Percentiles rank a stretch among this genome's conserved stretches.
Evolutionary conservation across 2,329 filamentous ascomycete species (phyloP).

Genomic region (Aspergillus caelatus): DNA sequence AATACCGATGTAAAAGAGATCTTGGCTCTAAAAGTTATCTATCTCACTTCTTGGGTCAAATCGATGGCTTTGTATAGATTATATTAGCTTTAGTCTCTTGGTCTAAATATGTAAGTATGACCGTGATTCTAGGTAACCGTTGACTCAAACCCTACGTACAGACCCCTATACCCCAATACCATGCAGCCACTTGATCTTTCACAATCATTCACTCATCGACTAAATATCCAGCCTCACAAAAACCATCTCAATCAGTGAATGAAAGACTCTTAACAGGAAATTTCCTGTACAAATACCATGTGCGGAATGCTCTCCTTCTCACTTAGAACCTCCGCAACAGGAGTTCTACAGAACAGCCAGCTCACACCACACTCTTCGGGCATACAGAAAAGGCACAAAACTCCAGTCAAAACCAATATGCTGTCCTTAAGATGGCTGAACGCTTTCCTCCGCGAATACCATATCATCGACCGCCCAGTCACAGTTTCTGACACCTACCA

Average conservation of each 20-base stretch:
- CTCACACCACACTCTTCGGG: background rate
- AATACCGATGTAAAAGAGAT: background rate
- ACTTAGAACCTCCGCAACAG: background rate
- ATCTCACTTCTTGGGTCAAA: too few relatives aligned
- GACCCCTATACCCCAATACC: background rate
- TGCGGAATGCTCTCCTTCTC: background rate
- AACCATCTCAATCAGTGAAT: background rate
- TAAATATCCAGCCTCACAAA: background rate
- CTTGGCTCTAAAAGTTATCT: background rate
- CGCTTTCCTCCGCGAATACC: background rate
- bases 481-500: background rate
- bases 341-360: background rate
- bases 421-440: background rate
- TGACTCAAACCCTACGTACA: background rate
- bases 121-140: too few relatives aligned
- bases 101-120: too few relatives aligned
- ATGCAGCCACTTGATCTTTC: background rate
- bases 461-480: background rate
- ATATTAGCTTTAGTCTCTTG: too few relatives aligned
- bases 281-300: background rate
- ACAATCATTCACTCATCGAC: background rate
- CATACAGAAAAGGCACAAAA: background rate
- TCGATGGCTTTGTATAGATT: too few relatives aligned
- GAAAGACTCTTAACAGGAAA: background rate
- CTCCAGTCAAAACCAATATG: background rate